Evolutionary conservation across 306 rosid genomes (phyloP).

Genomic region (Dryas alaskensis): DNA sequence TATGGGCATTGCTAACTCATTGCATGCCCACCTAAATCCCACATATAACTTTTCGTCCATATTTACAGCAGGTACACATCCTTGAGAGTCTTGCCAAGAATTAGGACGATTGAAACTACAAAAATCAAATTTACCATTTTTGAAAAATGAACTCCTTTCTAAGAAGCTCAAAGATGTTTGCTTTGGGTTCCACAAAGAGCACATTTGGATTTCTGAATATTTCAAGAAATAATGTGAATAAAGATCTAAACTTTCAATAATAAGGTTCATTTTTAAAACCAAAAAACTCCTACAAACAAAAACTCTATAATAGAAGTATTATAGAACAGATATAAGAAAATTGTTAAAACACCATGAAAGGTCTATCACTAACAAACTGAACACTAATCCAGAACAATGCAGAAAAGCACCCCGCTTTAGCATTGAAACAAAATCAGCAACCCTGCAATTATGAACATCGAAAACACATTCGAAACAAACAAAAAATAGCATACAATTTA

Average conservation of each 20-base stretch:
- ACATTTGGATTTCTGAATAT: background rate
- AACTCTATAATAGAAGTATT: background rate
- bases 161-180: background rate
- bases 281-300: too few species aligned
- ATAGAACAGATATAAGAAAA: too few species aligned
- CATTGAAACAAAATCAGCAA: too few species aligned
- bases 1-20: slow-evolving; percentile 21
- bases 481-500: background rate
- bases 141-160: background rate
- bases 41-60: slow-evolving; percentile 37
- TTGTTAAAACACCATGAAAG: too few species aligned
- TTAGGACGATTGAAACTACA: slow-evolving; percentile 31
- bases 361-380: too few species aligned
- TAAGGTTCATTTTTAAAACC: background rate
- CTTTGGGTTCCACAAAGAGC: background rate
- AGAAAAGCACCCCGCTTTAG: too few species aligned
- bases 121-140: background rate
- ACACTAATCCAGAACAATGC: too few species aligned
- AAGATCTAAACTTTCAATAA: background rate
- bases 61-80: slow-evolving; percentile 42
- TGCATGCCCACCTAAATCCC: slow-evolving; percentile 33
- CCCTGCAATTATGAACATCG: too few species aligned
- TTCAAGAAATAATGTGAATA: background rate
- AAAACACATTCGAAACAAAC: background rate
- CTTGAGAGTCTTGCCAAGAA: slow-evolving; percentile 39